These are phyloP conservation scores for Eremochloa ophiuroides DNA, from an alignment of 176 grass and related monocot species.

Conservation along the genomic window DNA sequence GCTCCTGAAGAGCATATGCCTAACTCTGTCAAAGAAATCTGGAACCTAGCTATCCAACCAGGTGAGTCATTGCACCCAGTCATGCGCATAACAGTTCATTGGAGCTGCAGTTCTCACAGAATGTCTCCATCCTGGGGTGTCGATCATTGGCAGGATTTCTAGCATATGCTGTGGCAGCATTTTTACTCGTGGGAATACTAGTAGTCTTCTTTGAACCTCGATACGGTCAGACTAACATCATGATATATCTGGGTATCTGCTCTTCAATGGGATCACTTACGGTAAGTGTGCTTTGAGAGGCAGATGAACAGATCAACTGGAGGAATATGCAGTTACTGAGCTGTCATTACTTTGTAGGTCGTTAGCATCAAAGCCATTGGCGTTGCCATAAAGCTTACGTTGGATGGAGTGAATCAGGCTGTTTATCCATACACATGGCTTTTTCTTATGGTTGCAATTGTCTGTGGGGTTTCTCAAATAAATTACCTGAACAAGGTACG, in stretches of 20 bases:
- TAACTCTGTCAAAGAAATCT: constrained; percentile 81
- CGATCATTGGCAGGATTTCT: constrained; percentile 65
- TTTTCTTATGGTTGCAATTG: constrained; percentile 69
- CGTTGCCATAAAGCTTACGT: constrained; percentile 89
- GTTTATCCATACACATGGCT: constrained; percentile 85
- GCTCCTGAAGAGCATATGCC: constrained; percentile 77
- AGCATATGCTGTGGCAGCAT: constrained; percentile 53
- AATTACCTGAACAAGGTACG: constrained; percentile 97
- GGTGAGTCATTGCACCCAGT: constrained; percentile 25
- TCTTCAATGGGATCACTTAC: constrained; percentile 95
- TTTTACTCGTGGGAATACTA: constrained; percentile 51
- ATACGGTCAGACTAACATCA: constrained; percentile 88
- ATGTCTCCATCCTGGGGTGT: constrained; percentile 11
- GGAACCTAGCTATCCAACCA: constrained; percentile 83
- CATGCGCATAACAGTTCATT: not conserved
- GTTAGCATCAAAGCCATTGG: constrained; percentile 97
- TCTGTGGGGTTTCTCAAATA: constrained; percentile 84
- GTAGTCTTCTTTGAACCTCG: constrained; percentile 74
- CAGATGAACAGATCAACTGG: not conserved
- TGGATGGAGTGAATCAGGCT: constrained; percentile 78
- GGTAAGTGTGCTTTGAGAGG: constrained; percentile 42
- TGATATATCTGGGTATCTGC: constrained; percentile 92
- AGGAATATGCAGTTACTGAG: not conserved
- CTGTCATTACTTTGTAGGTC: constrained; percentile 37
- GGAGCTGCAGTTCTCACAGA: not conserved